Evolutionary conservation across 1,284 basidiomycete genomes (phyloP), one percentile per base, ranked within the genome.

Genomic region (Puccinia novopanici): DNA sequence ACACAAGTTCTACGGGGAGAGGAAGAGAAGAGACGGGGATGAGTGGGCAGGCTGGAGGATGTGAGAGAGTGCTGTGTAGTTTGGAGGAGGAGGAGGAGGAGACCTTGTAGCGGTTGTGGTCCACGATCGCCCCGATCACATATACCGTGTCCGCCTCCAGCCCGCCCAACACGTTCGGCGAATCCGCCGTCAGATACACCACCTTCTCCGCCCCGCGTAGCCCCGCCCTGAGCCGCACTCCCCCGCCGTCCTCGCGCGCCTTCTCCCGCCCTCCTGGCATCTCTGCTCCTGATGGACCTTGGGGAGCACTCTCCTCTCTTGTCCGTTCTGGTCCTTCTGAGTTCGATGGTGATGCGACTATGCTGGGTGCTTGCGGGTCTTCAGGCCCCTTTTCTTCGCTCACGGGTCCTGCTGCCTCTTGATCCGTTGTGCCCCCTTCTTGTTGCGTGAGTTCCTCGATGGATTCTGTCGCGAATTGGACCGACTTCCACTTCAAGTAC

Each of bases 91-190:
- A 61, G 37, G 52, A 61, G 40, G 13, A 42, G 54, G 65, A 22
- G 24, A 92, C 94, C 89, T 98, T 99, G 89, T 98, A 93, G 52
- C 96, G 91, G 87, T 99, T 99, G 84, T 92, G 92, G 86, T 99
- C 97, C 82, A 93, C 93, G 82, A 99, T 92, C 19, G 96, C 97
- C 48, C 97, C 97, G 81, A 99, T 95, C 83, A 99, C 91, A 85
- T 99, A 99, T 2, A 91, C 92, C 85, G 95, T 93, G 77, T 91
- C 91, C 0, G 81, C 68, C 10, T 89, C 91, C 70, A 99, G 89
- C 82, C 91, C 90, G 12, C 88, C 87, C 57, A 99, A 87, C 85
- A 96, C 93, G 78, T 96, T 90, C 68, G 91, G 89, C 6, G 95
- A 91, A 87, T 99, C 97, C 8, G 95, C 96, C 9, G 96, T 98